These are phyloP conservation scores for Plicaturopsis crispa DNA, from an alignment of 768 basidiomycete genomes.

Conservation along the genomic window DNA sequence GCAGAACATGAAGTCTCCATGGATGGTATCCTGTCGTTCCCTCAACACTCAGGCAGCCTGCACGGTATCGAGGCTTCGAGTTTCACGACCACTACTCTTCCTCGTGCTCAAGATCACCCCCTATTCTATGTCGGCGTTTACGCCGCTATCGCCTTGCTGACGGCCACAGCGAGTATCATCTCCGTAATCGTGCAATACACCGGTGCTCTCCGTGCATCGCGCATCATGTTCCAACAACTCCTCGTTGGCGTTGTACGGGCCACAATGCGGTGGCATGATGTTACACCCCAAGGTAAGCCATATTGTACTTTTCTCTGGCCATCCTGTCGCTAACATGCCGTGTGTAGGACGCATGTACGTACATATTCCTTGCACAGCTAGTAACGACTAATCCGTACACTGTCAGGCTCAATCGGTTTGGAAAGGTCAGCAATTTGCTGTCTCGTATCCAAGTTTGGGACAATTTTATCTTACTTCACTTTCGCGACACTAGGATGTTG, in stretches of 20 bases:
- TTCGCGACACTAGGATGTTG: constrained; percentile 30
- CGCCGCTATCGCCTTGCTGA: constrained; percentile 27
- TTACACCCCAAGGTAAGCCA: too few relatives aligned
- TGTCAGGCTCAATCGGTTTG: constrained; percentile 38
- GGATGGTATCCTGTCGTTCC: not conserved
- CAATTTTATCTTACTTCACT: constrained; percentile 4
- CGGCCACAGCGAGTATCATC: constrained; percentile 23
- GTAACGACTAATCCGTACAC: not conserved
- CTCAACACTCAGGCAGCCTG: not conserved
- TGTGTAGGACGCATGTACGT: too few relatives aligned
- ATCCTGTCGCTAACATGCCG: too few relatives aligned
- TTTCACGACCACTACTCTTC: constrained; percentile 3
- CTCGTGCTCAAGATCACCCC: constrained; percentile 29
- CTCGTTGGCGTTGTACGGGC: constrained; percentile 31
- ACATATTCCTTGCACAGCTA: too few relatives aligned
- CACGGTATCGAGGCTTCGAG: not conserved
- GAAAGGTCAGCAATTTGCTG: constrained; percentile 18
- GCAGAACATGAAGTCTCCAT: not conserved
- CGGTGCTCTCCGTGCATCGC: constrained; percentile 29
- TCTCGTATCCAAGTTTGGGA: not conserved
- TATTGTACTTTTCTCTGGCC: too few relatives aligned
- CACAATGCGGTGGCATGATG: constrained; percentile 39
- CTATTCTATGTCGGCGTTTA: constrained; percentile 36
- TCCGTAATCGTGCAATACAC: constrained; percentile 28
- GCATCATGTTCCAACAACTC: constrained; percentile 26